A percentile compares a stretch with the other conserved stretches of the same genome.
These are phyloP conservation scores for Apodospora peruviana DNA, from an alignment of 495 filamentous ascomycete species.

Conservation along the genomic window DNA sequence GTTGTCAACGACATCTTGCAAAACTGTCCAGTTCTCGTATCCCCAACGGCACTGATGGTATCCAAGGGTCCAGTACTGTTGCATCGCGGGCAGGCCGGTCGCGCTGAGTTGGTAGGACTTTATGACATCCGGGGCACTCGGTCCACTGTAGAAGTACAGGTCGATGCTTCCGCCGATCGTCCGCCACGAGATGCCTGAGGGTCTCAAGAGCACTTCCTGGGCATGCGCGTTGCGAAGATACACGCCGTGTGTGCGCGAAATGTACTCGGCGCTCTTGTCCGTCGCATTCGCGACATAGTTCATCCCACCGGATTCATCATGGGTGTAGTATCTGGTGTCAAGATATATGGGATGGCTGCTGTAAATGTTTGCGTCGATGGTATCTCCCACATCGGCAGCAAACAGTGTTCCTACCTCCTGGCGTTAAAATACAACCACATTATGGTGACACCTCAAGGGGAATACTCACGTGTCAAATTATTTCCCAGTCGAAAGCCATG, in stretches of 20 bases:
- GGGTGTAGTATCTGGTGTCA: constrained; percentile 66
- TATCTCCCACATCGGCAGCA: constrained; percentile 62
- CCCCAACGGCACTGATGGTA: constrained; percentile 85
- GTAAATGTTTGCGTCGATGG: constrained; percentile 69
- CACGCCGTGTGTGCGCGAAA: constrained; percentile 71
- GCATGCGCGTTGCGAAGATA: constrained; percentile 75
- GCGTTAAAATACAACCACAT: constrained; percentile 1
- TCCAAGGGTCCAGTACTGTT: constrained; percentile 84
- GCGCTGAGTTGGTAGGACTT: constrained; percentile 65
- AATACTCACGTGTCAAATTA: constrained; percentile 61
- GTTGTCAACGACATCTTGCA: constrained; percentile 73
- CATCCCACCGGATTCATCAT: constrained; percentile 44
- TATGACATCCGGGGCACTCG: constrained; percentile 63
- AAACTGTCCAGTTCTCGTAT: constrained; percentile 66
- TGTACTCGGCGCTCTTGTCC: constrained; percentile 50
- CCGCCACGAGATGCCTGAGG: constrained; percentile 70
- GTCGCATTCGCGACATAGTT: constrained; percentile 50
- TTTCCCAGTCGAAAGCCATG: constrained; percentile 67
- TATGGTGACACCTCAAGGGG: neutral
- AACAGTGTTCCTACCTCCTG: constrained; percentile 52
- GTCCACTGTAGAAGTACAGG: constrained; percentile 76
- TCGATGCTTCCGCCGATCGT: constrained; percentile 75
- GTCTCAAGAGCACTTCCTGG: constrained; percentile 64
- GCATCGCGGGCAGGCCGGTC: constrained; percentile 70
- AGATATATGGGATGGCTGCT: constrained; percentile 79